Conservation (phyloP, 345 rosid species). For the Draba incana region DNA sequence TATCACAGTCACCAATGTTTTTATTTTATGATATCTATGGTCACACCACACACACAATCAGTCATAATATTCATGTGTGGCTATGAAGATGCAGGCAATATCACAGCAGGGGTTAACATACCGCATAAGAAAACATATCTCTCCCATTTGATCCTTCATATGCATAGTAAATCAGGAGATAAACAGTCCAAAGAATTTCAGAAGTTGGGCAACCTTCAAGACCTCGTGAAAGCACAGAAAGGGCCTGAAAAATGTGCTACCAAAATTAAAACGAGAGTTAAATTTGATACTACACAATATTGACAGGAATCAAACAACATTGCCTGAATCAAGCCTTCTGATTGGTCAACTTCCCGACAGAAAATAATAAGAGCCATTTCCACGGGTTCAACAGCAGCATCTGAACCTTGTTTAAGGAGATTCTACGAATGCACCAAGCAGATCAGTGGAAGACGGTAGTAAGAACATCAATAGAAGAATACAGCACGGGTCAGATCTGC, state of each 20-base stretch:
- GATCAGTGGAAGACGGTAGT: conserved; percentile 35
- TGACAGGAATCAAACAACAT: conserved; percentile 40
- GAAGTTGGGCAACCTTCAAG: conserved; percentile 75
- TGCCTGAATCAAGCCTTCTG: conserved; percentile 75
- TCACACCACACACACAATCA: conserved; percentile 2
- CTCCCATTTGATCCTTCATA: conserved; percentile 47
- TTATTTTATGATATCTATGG: not conserved
- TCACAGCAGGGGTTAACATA: conserved; percentile 45
- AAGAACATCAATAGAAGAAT: conserved; percentile 22
- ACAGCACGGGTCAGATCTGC: conserved; percentile 17
- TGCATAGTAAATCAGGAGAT: conserved; percentile 68
- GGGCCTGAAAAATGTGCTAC: conserved; percentile 62
- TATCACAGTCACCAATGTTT: not conserved
- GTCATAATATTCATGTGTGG: conserved; percentile 25
- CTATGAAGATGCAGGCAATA: conserved; percentile 35
- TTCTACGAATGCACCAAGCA: conserved; percentile 58
- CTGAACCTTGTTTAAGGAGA: conserved; percentile 55
- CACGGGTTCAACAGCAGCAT: conserved; percentile 52
- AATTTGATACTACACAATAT: conserved; percentile 14
- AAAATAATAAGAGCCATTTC: conserved; percentile 78
- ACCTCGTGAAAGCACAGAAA: conserved; percentile 69
- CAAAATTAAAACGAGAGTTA: conserved; percentile 33
- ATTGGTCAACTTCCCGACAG: conserved; percentile 60
- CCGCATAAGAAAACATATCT: conserved; percentile 79
- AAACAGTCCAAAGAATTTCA: conserved; percentile 80